Evolutionary conservation across 2,329 filamentous ascomycete species (phyloP).

Genomic region (Gaeumannomyces tritici): DNA sequence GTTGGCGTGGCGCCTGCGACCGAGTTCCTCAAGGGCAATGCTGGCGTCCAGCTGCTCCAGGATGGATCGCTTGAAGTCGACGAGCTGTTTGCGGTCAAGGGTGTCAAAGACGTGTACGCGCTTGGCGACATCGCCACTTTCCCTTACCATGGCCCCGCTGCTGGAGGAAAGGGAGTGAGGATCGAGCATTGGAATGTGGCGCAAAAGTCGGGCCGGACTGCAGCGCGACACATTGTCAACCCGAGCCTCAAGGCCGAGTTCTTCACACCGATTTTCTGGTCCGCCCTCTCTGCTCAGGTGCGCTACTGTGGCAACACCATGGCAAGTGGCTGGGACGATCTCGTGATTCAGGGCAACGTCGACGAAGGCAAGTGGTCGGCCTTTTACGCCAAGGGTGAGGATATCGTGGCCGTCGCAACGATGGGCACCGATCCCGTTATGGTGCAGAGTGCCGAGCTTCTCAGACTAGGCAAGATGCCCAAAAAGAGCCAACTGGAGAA

Average conservation of each 20-base stretch:
- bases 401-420: slow-evolving; percentile 78
- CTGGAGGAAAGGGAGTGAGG: slow-evolving; percentile 60
- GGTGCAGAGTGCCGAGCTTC: slow-evolving; percentile 73
- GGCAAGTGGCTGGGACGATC: slow-evolving; percentile 68
- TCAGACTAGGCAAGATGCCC: slow-evolving; percentile 75
- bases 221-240: slow-evolving; percentile 66
- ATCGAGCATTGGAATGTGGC: slow-evolving; percentile 99
- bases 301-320: slow-evolving; percentile 86
- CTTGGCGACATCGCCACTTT: slow-evolving; percentile 93
- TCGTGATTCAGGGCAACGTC: slow-evolving; percentile 69
- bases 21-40: slow-evolving; percentile 67
- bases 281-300: slow-evolving; percentile 77
- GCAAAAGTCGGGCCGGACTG: slow-evolving; percentile 79
- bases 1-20: slow-evolving; percentile 85
- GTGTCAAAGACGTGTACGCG: slow-evolving; percentile 76
- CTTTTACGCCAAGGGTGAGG: slow-evolving; percentile 81
- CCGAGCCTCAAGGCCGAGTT: slow-evolving; percentile 50
- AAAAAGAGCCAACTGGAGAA: slow-evolving; percentile 65
- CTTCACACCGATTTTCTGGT: slow-evolving; percentile 97
- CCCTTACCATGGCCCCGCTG: slow-evolving; percentile 85
- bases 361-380: slow-evolving; percentile 75
- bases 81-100: slow-evolving; percentile 66
- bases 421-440: slow-evolving; percentile 89
- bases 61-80: slow-evolving; percentile 84
- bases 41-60: slow-evolving; percentile 58